Percentiles rank a stretch among this genome's conserved stretches.
These are phyloP conservation scores for Metahyphopichia silvanorum DNA, from an alignment of 805 yeast genomes.

Conservation along the genomic window DNA sequence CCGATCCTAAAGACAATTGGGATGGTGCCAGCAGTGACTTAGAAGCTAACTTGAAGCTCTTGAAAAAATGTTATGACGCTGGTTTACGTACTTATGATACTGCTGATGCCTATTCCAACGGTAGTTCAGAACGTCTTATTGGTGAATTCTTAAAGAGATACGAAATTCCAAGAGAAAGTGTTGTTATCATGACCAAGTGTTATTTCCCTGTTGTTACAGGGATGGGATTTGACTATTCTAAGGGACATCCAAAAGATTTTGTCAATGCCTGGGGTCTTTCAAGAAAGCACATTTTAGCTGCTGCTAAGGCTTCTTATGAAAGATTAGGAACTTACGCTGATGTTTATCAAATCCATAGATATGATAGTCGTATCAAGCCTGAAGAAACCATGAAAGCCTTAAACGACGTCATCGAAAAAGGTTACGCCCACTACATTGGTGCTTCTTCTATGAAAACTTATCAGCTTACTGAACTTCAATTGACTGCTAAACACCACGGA, in stretches of 20 bases:
- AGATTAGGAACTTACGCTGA: constrained; percentile 54
- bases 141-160: constrained; percentile 18
- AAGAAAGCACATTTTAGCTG: constrained; percentile 45
- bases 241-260: no score
- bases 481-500: constrained; percentile 50
- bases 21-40: no score
- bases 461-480: constrained; percentile 54
- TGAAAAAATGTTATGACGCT: constrained; percentile 21
- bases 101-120: constrained; percentile 19
- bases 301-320: constrained; percentile 36
- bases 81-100: constrained; percentile 22
- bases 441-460: constrained; percentile 55
- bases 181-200: constrained; percentile 16
- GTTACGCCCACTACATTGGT: no score
- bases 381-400: constrained; percentile 56
- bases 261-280: constrained; percentile 33
- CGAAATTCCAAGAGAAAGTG: no score
- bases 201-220: constrained; percentile 13
- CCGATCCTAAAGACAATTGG: no score
- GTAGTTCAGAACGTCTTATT: constrained; percentile 13
- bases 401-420: no score
- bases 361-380: constrained; percentile 45
- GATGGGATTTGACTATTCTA: no score
- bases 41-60: constrained; percentile 18
- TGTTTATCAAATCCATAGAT: constrained; percentile 55